Base-by-base conservation (phyloP, 768 basidiomycete genomes). In the Lactarius evosmus region DNA sequence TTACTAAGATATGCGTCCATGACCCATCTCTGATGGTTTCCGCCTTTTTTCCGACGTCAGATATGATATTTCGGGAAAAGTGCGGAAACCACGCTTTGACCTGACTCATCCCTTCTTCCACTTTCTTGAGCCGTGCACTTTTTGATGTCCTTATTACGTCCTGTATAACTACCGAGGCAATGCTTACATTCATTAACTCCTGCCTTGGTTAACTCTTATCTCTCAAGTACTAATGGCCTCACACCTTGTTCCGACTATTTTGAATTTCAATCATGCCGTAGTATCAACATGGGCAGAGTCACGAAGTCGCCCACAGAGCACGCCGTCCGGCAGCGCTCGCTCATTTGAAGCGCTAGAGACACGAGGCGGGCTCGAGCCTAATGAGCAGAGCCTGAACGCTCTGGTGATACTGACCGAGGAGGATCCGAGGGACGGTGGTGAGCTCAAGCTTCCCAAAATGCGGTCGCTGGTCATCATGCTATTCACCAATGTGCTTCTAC, bases 361-460 rank as follows among this genome's bases (percentile, higher is more conserved):
- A 30, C 55, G 40, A 40, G 38, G 38, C 25, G 19, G 7, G 27
- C 7, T 44, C n/a, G 49, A 52, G 27, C 56, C 53, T 27, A 49
- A 19, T 22, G 50, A 53, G 32, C 56, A 53, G 32, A 34, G 16
- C 40, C 12, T 19, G 29, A 49, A 25, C 52, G 30, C n/a, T 17
- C 34, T 9, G 38, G 38, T 7, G 8, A 32, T n/a, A 30, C 49
- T 63, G 29, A 1, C 49, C 38, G 29, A 5, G 8, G 38, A 32
- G 8, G 56, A 52, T 32, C 40, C 60, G 2, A 41, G 12, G 36
- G 29, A 52, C 33, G 70, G 76, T 59, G 70, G 72, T 27, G 79
- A 85, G 58, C 74, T 81, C 66, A 82, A 78, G 69, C 75, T 85
- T 33, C 84, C 83, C 1, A 79, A 78, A 66, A 74, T 67, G 60